Evolutionary conservation across 2,329 filamentous ascomycete genomes (phyloP).

Genomic region (Colletotrichum sp.): DNA sequence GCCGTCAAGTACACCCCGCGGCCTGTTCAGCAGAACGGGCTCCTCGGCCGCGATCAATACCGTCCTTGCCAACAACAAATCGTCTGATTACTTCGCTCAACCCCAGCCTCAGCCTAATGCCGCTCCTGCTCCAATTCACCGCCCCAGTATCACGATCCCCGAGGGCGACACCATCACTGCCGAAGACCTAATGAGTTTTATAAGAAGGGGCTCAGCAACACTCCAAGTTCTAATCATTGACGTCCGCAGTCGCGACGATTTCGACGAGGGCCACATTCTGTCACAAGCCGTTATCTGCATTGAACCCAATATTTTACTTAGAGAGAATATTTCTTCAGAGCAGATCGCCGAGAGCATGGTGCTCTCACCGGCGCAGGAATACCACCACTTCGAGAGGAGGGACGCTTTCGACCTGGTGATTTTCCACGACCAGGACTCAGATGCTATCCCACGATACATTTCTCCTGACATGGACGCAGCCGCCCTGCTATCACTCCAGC

Average conservation of each 20-base stretch:
- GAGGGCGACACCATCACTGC: slow-evolving; percentile 65
- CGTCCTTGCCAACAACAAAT: slow-evolving; percentile 25
- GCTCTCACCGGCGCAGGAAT: slow-evolving; percentile 75
- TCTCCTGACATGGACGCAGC: slow-evolving; percentile 43
- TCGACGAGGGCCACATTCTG: slow-evolving; percentile 88
- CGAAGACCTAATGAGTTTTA: slow-evolving; percentile 72
- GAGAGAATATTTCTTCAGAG: slow-evolving; percentile 67
- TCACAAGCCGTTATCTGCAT: slow-evolving; percentile 85
- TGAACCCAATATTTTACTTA: slow-evolving; percentile 76
- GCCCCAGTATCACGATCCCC: slow-evolving; percentile 42
- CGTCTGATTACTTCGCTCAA: slow-evolving; percentile 37
- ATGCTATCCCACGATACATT: slow-evolving; percentile 47
- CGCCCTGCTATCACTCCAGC: slow-evolving; percentile 74
- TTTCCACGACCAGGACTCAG: slow-evolving; percentile 80
- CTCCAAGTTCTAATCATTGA: slow-evolving; percentile 83
- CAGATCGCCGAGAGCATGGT: slow-evolving; percentile 71
- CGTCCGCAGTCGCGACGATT: slow-evolving; percentile 78
- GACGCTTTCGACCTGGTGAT: slow-evolving; percentile 86
- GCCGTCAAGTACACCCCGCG: slow-evolving; percentile 68
- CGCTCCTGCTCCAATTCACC: slow-evolving; percentile 34
- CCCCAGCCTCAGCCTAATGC: slow-evolving; percentile 27
- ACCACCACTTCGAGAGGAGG: slow-evolving; percentile 71
- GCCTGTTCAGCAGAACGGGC: slow-evolving; percentile 61
- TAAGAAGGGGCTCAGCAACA: slow-evolving; percentile 49
- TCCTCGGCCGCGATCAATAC: slow-evolving; percentile 25